Conservation (phyloP, 2,329 filamentous ascomycete genomes). For the Gnomoniopsis sp. region DNA sequence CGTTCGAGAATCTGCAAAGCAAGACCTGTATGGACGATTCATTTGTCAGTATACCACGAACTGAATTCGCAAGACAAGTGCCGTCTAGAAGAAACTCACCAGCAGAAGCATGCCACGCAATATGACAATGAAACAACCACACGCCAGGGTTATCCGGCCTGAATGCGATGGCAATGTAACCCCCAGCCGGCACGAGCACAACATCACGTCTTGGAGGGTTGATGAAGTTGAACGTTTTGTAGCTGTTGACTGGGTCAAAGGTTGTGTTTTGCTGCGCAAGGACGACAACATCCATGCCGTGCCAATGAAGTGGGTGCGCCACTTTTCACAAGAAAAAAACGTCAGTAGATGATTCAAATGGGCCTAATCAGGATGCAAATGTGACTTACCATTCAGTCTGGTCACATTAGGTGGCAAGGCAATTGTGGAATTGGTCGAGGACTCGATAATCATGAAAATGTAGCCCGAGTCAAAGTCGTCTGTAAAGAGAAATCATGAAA, state of each 20-base stretch:
- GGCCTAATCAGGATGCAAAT: no score
- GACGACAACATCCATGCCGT: slow-evolving; percentile 30
- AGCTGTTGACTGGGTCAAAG: slow-evolving; percentile 15
- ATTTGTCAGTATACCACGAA: not conserved
- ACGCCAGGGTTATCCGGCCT: slow-evolving; percentile 39
- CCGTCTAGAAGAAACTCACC: no score
- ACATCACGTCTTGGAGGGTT: slow-evolving; percentile 37
- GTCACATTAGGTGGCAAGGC: slow-evolving; percentile 2
- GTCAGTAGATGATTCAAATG: not conserved
- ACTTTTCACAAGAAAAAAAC: not conserved
- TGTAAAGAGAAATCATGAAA: not conserved
- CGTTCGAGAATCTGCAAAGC: slow-evolving; percentile 14
- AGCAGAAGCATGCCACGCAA: slow-evolving; percentile 39
- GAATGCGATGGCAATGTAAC: slow-evolving; percentile 36
- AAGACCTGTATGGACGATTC: not conserved
- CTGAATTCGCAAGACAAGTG: not conserved
- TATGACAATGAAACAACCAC: slow-evolving; percentile 40
- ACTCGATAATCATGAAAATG: slow-evolving; percentile 15
- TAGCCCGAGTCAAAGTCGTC: slow-evolving; percentile 14
- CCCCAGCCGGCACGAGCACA: slow-evolving; percentile 30
- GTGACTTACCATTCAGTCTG: not conserved
- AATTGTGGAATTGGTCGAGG: slow-evolving; percentile 1
- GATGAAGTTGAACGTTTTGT: slow-evolving; percentile 25
- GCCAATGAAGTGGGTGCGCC: slow-evolving; percentile 21
- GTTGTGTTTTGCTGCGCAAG: slow-evolving; percentile 24